Evolutionary conservation across 768 basidiomycete species (phyloP).

Genomic region (Exidia glandulosa): DNA sequence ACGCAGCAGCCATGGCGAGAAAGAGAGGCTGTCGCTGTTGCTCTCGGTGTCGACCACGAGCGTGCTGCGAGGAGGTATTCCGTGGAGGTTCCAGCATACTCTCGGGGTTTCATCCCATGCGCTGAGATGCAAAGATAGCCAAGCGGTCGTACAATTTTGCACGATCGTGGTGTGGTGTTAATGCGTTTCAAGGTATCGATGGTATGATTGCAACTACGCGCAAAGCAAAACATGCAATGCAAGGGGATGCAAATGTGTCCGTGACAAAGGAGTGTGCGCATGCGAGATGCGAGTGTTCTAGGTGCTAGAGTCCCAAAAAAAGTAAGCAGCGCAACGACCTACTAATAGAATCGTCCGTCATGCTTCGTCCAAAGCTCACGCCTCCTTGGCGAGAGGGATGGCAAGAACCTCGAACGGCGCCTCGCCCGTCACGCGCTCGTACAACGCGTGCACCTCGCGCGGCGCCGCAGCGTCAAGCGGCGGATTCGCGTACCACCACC

Average conservation of each 20-base stretch:
- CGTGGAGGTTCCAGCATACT: no score
- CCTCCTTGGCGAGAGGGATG: neutral
- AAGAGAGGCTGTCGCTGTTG: no score
- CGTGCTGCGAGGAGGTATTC: no score
- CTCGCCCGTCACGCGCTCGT: neutral
- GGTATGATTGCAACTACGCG: neutral
- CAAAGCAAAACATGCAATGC: neutral
- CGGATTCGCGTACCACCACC: neutral
- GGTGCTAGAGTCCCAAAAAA: no score
- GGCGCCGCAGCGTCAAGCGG: neutral
- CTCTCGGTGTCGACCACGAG: no score
- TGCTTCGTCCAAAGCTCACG: neutral
- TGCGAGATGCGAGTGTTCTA: no score
- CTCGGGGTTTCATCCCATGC: neutral
- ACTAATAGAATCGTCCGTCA: neutral
- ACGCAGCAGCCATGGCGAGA: constrained; percentile 33
- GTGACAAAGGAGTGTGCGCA: no score
- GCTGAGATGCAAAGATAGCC: no score
- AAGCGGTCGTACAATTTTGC: no score
- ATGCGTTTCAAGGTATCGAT: constrained; percentile 2
- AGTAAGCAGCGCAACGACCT: neutral
- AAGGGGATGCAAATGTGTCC: neutral
- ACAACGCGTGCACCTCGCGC: neutral
- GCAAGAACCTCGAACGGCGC: neutral
- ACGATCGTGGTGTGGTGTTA: constrained; percentile 4